phyloP scores from a whole-genome alignment of 495 filamentous ascomycete species.

The Podospora fimiseda region DNA sequence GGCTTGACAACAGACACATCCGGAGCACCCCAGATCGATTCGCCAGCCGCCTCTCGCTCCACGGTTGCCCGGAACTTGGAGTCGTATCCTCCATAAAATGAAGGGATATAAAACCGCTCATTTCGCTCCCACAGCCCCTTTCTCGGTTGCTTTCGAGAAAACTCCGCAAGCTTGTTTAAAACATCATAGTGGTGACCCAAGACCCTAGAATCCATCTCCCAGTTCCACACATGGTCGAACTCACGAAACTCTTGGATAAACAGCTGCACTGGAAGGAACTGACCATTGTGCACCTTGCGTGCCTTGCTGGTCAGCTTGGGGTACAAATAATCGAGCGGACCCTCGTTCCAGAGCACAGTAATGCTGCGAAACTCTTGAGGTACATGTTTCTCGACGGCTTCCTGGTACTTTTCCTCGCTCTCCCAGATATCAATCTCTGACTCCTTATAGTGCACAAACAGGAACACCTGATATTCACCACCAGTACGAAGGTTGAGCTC shows the following conservation, averaged over 20 bases:
- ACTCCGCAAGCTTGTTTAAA: slow-evolving; percentile 52
- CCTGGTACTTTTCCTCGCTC: slow-evolving; percentile 45
- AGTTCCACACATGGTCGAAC: slow-evolving; percentile 72
- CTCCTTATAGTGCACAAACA: slow-evolving; percentile 70
- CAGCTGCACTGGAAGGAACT: slow-evolving; percentile 56
- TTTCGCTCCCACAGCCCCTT: slow-evolving; percentile 70
- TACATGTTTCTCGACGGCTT: slow-evolving; percentile 47
- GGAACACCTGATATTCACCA: slow-evolving; percentile 68
- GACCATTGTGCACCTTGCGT: slow-evolving; percentile 37
- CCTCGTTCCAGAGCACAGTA: slow-evolving; percentile 61
- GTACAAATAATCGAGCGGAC: slow-evolving; percentile 52
- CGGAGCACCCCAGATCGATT: slow-evolving; percentile 59
- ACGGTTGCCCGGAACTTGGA: slow-evolving; percentile 47
- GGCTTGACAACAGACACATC: slow-evolving; percentile 48
- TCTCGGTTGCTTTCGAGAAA: slow-evolving; percentile 56
- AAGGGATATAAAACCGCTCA: slow-evolving; percentile 64
- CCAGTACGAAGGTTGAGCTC: slow-evolving; percentile 68
- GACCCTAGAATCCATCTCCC: slow-evolving; percentile 66
- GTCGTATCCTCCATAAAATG: slow-evolving; percentile 53
- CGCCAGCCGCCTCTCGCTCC: slow-evolving; percentile 35
- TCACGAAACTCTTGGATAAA: slow-evolving; percentile 64
- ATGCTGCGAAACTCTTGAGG: slow-evolving; percentile 62
- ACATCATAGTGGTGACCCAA: slow-evolving; percentile 68
- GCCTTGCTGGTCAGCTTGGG: slow-evolving; percentile 40
- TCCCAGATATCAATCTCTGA: slow-evolving; percentile 46